Evolutionary conservation across 1,284 basidiomycete genomes (phyloP).

Genomic region (Takashimella koratensis): DNA sequence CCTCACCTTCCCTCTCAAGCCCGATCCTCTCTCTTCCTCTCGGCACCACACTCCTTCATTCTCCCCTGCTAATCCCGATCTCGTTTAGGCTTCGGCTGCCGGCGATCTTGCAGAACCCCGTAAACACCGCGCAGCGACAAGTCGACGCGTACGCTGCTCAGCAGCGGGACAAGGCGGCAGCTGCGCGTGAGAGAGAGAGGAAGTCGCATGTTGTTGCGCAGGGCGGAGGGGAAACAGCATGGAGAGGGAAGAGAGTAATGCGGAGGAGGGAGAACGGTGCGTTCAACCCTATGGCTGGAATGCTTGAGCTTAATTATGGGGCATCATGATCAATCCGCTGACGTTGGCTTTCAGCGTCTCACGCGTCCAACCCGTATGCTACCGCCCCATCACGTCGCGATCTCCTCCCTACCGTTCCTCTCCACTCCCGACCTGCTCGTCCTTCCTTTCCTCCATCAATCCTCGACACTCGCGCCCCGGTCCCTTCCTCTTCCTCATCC

Average conservation of each 20-base stretch:
- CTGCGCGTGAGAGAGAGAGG: conserved; percentile 27
- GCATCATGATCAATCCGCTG: not conserved
- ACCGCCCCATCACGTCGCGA: conserved; percentile 32
- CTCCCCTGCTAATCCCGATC: not conserved
- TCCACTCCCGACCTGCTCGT: conserved; percentile 27
- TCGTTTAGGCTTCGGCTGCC: conserved; percentile 38
- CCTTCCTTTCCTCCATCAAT: conserved; percentile 29
- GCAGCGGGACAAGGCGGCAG: conserved; percentile 41
- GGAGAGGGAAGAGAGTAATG: conserved; percentile 36
- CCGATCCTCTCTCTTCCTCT: conserved; percentile 1
- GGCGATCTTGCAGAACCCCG: conserved; percentile 47
- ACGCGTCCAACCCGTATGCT: conserved; percentile 38
- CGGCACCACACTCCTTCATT: no score
- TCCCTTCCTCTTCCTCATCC: not conserved
- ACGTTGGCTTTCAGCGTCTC: not conserved
- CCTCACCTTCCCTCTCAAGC: not conserved
- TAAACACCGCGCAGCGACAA: conserved; percentile 27
- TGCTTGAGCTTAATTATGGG: not conserved
- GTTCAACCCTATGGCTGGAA: conserved; percentile 1
- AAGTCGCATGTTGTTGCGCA: no score
- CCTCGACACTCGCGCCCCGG: not conserved
- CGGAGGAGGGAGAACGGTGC: conserved; percentile 45
- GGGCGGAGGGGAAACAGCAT: not conserved
- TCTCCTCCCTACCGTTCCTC: conserved; percentile 37
- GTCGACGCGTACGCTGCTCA: conserved; percentile 44